Percentiles rank a stretch among this genome's conserved stretches.
phyloP scores from a whole-genome alignment of 345 rosid genomes.

The Camelina neglecta region DNA sequence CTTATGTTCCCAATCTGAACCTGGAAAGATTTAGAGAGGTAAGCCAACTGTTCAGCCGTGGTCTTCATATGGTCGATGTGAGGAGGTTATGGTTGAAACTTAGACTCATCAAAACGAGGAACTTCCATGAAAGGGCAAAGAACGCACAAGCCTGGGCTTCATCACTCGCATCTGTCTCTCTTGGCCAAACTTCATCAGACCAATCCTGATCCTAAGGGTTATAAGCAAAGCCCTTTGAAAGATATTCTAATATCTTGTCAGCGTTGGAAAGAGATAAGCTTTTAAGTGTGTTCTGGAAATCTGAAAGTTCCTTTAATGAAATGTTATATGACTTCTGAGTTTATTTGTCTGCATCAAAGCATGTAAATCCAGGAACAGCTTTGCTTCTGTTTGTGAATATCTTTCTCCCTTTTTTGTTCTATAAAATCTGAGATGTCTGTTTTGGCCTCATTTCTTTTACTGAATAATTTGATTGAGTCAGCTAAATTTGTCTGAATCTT shows the following conservation, averaged over 20 bases:
- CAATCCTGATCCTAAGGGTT: slow-evolving; percentile 49
- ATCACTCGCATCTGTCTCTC: slow-evolving; percentile 83
- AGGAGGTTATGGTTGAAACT: slow-evolving; percentile 84
- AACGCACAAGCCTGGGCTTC: slow-evolving; percentile 92
- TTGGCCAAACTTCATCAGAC: slow-evolving; percentile 76
- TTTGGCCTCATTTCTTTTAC: slow-evolving; percentile 24
- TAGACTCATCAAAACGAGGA: slow-evolving; percentile 71
- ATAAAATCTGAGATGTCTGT: slow-evolving; percentile 38
- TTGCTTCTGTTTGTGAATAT: slow-evolving; percentile 40
- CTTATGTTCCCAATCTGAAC: slow-evolving; percentile 66
- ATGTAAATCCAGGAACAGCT: slow-evolving; percentile 42
- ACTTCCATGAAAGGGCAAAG: slow-evolving; percentile 76
- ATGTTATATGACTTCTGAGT: slow-evolving; percentile 37
- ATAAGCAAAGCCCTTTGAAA: slow-evolving; percentile 10
- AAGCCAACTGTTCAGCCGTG: slow-evolving; percentile 71
- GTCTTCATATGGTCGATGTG: slow-evolving; percentile 73
- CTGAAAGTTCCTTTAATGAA: slow-evolving; percentile 23
- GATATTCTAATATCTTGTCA: slow-evolving; percentile 20
- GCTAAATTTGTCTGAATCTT: neutral
- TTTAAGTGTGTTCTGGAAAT: slow-evolving; percentile 34
- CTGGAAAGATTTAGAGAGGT: slow-evolving; percentile 87
- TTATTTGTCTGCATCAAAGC: slow-evolving; percentile 30
- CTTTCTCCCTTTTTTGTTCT: slow-evolving; percentile 17
- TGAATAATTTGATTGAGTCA: slow-evolving; percentile 25
- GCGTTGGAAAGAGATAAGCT: slow-evolving; percentile 30